Percentiles rank a stretch among this genome's conserved stretches.
Evolutionary conservation across 495 filamentous ascomycete species (phyloP).

Genomic region (Mycothermus thermophilus): DNA sequence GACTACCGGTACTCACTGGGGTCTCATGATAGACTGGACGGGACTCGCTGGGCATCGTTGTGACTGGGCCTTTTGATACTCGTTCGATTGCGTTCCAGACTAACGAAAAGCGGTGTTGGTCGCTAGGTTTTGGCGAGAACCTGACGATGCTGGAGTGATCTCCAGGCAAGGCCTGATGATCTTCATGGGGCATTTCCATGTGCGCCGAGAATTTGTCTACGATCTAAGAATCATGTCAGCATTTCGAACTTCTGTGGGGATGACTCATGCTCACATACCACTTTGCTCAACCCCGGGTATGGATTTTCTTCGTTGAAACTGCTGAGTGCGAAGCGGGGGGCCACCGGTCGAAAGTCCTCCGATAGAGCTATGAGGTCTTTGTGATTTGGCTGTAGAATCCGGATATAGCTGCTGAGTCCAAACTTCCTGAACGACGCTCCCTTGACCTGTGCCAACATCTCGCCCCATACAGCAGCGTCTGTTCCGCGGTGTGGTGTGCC

Average conservation of each 20-base stretch:
- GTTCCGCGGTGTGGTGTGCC: conserved; percentile 16
- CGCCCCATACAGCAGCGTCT: conserved; percentile 7
- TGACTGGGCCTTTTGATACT: conserved; percentile 3
- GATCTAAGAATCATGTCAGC: not conserved
- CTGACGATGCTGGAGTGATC: conserved; percentile 9
- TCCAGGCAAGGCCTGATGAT: conserved; percentile 4
- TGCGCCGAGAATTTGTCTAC: conserved; percentile 7
- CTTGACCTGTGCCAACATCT: conserved; percentile 2
- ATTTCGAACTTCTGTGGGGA: no score
- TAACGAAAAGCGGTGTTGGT: conserved; percentile 1
- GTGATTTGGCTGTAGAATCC: conserved; percentile 1
- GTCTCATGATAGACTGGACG: no score
- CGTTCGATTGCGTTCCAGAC: conserved; percentile 13
- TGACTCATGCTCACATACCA: no score
- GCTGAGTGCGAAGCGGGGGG: conserved; percentile 4
- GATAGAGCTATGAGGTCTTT: conserved; percentile 4
- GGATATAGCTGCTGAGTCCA: not conserved
- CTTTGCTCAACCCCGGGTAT: not conserved
- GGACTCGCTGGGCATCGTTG: no score
- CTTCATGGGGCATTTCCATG: conserved; percentile 7
- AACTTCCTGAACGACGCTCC: conserved; percentile 1
- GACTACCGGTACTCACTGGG: no score
- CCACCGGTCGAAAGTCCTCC: conserved; percentile 5
- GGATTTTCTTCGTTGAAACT: conserved; percentile 7
- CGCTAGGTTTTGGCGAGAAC: not conserved